Evolutionary conservation across 331 rosid genomes (phyloP).

Genomic region (Quercus phellos): DNA sequence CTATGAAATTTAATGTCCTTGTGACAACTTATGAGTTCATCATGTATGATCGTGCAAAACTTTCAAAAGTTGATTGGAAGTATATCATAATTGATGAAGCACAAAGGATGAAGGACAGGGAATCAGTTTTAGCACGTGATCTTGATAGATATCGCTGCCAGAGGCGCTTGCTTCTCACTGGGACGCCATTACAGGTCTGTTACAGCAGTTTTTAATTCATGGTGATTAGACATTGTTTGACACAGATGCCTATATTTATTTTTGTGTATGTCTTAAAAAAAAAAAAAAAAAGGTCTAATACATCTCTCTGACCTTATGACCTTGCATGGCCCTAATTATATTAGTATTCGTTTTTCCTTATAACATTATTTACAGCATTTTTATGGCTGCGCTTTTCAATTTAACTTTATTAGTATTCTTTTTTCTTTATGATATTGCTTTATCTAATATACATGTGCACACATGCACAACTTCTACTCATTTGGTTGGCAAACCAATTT

Average conservation of each 20-base stretch:
- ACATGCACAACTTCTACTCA: background rate
- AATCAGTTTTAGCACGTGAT: constrained; percentile 95
- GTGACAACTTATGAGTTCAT: constrained; percentile 99
- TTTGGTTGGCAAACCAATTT: background rate
- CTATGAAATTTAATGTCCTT: constrained; percentile 94
- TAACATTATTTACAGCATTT: background rate
- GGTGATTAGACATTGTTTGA: background rate
- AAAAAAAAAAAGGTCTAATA: too few species aligned
- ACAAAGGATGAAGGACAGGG: constrained; percentile 98
- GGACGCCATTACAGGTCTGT: constrained; percentile 94
- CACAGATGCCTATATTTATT: background rate
- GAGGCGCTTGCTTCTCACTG: constrained; percentile 94
- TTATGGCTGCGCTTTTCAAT: background rate
- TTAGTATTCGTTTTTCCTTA: background rate
- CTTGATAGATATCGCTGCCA: constrained; percentile 98
- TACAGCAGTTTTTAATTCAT: constrained; percentile 7
- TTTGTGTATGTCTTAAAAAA: background rate
- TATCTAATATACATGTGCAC: background rate
- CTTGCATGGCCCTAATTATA: background rate
- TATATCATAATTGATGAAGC: constrained; percentile 98
- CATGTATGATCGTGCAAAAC: constrained; percentile 97
- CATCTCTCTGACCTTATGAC: background rate
- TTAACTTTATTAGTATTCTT: background rate
- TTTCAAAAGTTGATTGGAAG: constrained; percentile 95
- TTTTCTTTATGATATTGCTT: background rate